Evolutionary conservation across 305 asterid species (phyloP).

Genomic region (Fraxinus xanthoxyloides): DNA sequence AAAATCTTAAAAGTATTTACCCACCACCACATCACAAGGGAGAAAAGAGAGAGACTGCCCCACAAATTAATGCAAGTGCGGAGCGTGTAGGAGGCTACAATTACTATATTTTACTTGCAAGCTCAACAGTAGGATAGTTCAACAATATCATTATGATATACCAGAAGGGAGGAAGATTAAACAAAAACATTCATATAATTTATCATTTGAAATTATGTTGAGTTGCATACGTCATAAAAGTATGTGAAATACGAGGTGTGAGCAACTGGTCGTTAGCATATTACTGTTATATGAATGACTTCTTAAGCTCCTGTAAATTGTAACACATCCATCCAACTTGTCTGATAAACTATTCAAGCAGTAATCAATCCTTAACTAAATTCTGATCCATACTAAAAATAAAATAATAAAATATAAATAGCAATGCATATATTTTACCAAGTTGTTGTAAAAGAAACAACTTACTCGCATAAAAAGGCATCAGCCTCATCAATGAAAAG

Average conservation of each 20-base stretch:
- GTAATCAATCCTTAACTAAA: not conserved
- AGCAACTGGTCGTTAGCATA: not conserved
- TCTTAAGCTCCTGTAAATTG: not conserved
- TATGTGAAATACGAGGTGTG: not conserved
- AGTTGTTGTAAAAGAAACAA: slow-evolving; percentile 16
- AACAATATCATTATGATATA: not conserved
- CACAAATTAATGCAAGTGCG: not conserved
- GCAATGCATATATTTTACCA: not conserved
- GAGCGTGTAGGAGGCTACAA: not conserved
- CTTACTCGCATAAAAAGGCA: slow-evolving; percentile 99
- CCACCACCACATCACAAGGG: not conserved
- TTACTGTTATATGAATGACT: not conserved
- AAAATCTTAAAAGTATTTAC: not conserved
- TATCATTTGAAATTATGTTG: not conserved
- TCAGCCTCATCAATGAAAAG: slow-evolving; percentile 97
- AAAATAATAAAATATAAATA: not conserved
- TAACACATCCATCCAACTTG: not conserved
- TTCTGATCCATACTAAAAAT: not conserved
- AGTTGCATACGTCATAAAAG: not conserved
- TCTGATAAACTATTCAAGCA: not conserved
- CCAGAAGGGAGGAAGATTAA: not conserved
- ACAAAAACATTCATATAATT: not conserved
- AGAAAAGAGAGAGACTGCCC: not conserved
- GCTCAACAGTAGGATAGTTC: not conserved
- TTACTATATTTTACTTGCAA: not conserved